A percentile compares a stretch with the other conserved stretches of the same genome.
Conservation (phyloP, 345 rosid genomes). For the Eucalyptus globulus region DNA sequence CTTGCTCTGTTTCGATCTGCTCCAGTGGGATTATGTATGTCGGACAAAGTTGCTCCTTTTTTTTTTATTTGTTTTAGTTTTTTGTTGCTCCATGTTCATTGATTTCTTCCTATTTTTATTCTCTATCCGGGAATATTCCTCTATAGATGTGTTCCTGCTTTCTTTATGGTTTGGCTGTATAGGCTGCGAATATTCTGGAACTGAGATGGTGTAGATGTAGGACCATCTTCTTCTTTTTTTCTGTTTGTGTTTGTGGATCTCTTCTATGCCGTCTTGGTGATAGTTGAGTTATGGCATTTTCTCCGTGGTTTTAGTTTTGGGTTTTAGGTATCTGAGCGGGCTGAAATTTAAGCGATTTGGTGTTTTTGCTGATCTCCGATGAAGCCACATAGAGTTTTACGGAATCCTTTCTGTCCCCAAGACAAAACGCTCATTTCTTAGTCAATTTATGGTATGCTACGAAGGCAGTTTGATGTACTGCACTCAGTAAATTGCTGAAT, state of each 20-base stretch:
- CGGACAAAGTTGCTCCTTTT: neutral
- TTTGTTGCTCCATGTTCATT: neutral
- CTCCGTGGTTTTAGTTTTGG: neutral
- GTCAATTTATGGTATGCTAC: neutral
- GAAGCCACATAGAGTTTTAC: neutral
- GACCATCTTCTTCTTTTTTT: neutral
- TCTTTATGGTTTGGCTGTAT: neutral
- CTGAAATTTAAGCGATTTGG: neutral
- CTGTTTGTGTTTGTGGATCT: neutral
- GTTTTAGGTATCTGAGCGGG: neutral
- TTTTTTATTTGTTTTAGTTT: neutral
- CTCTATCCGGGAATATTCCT: neutral
- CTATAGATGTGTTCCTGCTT: neutral
- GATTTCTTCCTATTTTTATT: neutral
- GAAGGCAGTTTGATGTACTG: neutral
- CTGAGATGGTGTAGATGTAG: neutral
- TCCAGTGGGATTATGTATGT: neutral
- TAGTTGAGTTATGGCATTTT: neutral
- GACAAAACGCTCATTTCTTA: neutral
- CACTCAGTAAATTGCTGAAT: neutral
- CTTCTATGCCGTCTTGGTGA: neutral
- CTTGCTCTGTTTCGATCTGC: neutral
- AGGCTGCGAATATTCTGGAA: neutral
- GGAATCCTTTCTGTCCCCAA: neutral
- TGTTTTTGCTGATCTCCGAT: neutral